Percentiles rank a stretch among this genome's conserved stretches.
Evolutionary conservation across 2,329 filamentous ascomycete genomes (phyloP).

Genomic region (Cladosporium colombiae): DNA sequence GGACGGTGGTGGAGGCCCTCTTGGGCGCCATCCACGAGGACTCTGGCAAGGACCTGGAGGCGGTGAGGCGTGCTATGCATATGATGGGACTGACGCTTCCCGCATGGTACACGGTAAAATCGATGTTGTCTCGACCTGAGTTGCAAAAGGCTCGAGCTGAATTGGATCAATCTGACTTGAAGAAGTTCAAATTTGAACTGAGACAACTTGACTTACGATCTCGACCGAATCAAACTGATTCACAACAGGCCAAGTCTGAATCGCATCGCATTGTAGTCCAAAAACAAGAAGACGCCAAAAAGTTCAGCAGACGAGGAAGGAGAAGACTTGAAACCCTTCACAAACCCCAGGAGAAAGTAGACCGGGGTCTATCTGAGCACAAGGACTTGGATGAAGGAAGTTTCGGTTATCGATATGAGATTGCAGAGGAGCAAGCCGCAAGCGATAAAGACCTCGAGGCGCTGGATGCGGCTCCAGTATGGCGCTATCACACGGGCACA

Average conservation of each 20-base stretch:
- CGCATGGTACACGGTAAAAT: neutral
- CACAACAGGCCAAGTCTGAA: neutral
- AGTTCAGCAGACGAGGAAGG: neutral
- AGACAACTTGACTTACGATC: neutral
- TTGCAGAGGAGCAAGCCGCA: neutral
- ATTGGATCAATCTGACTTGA: neutral
- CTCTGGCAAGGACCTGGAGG: conserved; percentile 18
- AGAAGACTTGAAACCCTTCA: neutral
- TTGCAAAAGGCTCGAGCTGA: neutral
- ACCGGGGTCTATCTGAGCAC: neutral
- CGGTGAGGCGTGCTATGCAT: neutral
- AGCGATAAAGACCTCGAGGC: neutral
- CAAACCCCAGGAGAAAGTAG: neutral
- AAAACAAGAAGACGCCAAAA: neutral
- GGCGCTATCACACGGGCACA: neutral
- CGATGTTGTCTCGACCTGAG: neutral
- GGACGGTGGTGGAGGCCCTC: conserved; percentile 19
- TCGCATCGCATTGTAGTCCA: neutral
- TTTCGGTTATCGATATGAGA: neutral
- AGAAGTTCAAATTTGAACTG: neutral
- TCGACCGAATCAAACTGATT: neutral
- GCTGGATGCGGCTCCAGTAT: neutral
- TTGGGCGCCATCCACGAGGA: conserved; percentile 22
- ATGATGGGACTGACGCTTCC: neutral
- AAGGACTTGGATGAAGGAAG: neutral